Evolutionary conservation across 345 rosid genomes (phyloP), one percentile per base, ranked within the genome.

Genomic region (Salix brachista): DNA sequence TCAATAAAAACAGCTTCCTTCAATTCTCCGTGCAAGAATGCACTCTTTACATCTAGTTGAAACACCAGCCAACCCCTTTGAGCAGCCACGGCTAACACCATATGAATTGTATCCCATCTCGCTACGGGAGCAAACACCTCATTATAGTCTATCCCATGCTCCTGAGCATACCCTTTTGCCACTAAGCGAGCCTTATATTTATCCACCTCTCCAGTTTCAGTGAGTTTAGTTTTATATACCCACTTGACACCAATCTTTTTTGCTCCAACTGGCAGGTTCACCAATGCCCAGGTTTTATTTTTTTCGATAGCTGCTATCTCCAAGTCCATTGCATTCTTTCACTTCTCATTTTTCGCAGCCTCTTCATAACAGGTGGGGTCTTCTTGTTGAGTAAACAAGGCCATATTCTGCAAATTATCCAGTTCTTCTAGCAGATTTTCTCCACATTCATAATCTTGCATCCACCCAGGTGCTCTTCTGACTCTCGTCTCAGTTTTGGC

Each of bases 41-140:
- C 69, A 65, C 69, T 65, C 1, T 65, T 65, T 13, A 65, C 69
- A 34, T 65, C 69, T 0, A 65, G 11, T 12, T 65, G 13, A 30
- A 28, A 65, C 13, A 65, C 44, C 32, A 16, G 1, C 44, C 42
- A 65, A 30, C 69, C 44, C 3, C 34, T 65, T 0, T 34, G 44
- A 11, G 44, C 69, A 4, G 8, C 16, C 21, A 65, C 1, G 5
- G 13, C 69, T 8, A 65, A 17, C 14, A 65, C 34, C 69, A 65
- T 65, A 6, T 11, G 21, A 30, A 34, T 65, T 36, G 69, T 65
- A 65, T 65, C 69, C n/a, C n/a, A n/a, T n/a, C n/a, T n/a, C n/a
- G n/a, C n/a, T n/a, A n/a, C n/a, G n/a, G n/a, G n/a, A n/a, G 69
- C 42, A 32, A 65, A 65, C n/a, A 65, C 69, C 69, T 65, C 69